These are phyloP conservation scores for Amorphotheca resinae DNA, from an alignment of 495 filamentous ascomycete species.

Conservation along the genomic window DNA sequence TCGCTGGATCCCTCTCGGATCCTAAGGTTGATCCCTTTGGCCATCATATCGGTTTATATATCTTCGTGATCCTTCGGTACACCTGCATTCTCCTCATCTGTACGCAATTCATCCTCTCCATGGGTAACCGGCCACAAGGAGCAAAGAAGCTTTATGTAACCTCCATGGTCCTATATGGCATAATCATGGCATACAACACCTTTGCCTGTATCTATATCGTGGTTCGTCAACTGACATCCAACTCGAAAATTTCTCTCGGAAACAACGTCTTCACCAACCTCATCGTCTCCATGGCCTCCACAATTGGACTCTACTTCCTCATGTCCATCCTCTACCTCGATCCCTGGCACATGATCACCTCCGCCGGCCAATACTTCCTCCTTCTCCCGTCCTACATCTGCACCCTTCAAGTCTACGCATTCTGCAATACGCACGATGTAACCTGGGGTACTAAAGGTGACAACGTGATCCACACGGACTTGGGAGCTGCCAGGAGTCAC, in stretches of 20 bases:
- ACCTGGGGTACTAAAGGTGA: conserved; percentile 99
- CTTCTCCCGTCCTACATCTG: conserved; percentile 91
- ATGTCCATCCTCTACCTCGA: conserved; percentile 94
- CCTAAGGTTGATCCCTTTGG: conserved; percentile 77
- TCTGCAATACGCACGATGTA: conserved; percentile 99
- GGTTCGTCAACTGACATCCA: conserved; percentile 56
- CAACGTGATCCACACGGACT: conserved; percentile 82
- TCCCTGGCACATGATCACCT: conserved; percentile 99
- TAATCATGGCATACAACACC: conserved; percentile 95
- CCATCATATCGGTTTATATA: conserved; percentile 64
- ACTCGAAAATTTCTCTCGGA: conserved; percentile 44
- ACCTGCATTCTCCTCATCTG: conserved; percentile 75
- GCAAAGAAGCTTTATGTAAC: conserved; percentile 83
- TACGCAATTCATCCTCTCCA: conserved; percentile 94
- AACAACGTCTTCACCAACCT: conserved; percentile 90
- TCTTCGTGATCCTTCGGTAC: conserved; percentile 82
- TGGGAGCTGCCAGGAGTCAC: conserved; percentile 68
- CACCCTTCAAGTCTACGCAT: conserved; percentile 95
- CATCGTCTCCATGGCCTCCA: conserved; percentile 78
- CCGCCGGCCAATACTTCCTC: conserved; percentile 82
- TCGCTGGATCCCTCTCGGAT: conserved; percentile 86
- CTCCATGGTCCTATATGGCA: conserved; percentile 71
- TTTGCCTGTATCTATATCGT: conserved; percentile 83
- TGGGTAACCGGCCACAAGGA: conserved; percentile 95
- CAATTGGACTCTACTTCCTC: conserved; percentile 89